phyloP scores from a whole-genome alignment of 345 rosid species.

The Gynandropsis gynandra region DNA sequence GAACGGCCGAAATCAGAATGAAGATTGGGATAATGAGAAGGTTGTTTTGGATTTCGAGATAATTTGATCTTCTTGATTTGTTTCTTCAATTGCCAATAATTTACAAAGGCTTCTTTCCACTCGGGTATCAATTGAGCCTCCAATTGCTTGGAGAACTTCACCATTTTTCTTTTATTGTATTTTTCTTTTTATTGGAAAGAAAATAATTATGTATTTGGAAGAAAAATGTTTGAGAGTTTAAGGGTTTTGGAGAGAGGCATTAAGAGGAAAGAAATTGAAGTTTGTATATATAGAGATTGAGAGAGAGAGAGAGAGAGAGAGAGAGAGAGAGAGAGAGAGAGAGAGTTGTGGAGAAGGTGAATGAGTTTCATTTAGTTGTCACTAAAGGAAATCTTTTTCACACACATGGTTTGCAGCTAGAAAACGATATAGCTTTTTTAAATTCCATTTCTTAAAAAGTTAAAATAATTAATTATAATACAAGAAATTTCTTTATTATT shows the following conservation, averaged over 20 bases:
- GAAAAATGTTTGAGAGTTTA: conserved; percentile 11
- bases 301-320: not conserved
- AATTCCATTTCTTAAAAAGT: too few relatives aligned
- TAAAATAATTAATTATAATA: too few relatives aligned
- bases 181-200: too few relatives aligned
- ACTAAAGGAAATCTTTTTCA: too few relatives aligned
- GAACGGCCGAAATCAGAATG: conserved; percentile 45
- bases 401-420: too few relatives aligned
- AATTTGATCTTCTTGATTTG: conserved; percentile 71
- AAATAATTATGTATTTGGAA: conserved; percentile 2
- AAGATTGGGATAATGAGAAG: conserved; percentile 30
- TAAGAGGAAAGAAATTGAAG: conserved; percentile 26
- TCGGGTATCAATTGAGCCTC: conserved; percentile 97
- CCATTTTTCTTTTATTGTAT: too few relatives aligned
- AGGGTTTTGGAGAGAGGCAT: conserved; percentile 26
- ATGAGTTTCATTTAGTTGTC: conserved; percentile 5
- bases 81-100: conserved; percentile 84
- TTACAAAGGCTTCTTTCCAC: conserved; percentile 94
- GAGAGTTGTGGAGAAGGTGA: conserved; percentile 33
- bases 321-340: conserved; percentile 14
- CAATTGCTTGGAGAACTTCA: conserved; percentile 93
- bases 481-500: too few relatives aligned
- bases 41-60: conserved; percentile 35
- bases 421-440: too few relatives aligned
- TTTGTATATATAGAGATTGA: conserved; percentile 39